phyloP scores from a whole-genome alignment of 1,139 yeast genomes.

The Saccharomyces hybrid region DNA sequence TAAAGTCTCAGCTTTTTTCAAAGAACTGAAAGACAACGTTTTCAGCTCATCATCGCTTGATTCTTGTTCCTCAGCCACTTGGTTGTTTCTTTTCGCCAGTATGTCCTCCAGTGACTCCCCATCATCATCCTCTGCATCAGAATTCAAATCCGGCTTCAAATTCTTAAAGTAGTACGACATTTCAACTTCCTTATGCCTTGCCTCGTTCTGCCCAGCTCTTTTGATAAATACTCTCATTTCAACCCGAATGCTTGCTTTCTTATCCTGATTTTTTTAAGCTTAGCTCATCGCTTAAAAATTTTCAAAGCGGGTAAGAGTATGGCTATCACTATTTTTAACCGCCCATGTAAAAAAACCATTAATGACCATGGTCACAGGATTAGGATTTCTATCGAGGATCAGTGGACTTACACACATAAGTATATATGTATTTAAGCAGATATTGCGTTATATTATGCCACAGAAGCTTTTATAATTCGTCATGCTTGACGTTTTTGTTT shows the following conservation, averaged over 20 bases:
- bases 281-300: neutral
- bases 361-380: too few relatives aligned
- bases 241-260: too few relatives aligned
- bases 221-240: neutral
- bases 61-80: constrained; percentile 12
- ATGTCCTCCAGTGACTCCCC: constrained; percentile 6
- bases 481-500: neutral
- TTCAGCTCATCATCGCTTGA: constrained; percentile 30
- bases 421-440: too few relatives aligned
- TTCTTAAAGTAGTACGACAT: constrained; percentile 31
- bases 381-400: too few relatives aligned
- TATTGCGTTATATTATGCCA: too few relatives aligned
- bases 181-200: neutral
- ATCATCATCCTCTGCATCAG: constrained; percentile 12
- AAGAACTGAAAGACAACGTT: constrained; percentile 51
- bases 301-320: neutral
- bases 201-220: too few relatives aligned
- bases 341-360: neutral
- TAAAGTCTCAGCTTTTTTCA: constrained; percentile 49
- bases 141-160: constrained; percentile 23
- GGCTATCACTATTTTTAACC: neutral
- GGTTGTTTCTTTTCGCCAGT: constrained; percentile 10
- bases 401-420: neutral
- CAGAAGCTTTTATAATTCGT: constrained; percentile 6
- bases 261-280: too few relatives aligned